These are phyloP conservation scores for Serendipita indica DNA, from an alignment of 768 basidiomycete species.

Conservation along the genomic window DNA sequence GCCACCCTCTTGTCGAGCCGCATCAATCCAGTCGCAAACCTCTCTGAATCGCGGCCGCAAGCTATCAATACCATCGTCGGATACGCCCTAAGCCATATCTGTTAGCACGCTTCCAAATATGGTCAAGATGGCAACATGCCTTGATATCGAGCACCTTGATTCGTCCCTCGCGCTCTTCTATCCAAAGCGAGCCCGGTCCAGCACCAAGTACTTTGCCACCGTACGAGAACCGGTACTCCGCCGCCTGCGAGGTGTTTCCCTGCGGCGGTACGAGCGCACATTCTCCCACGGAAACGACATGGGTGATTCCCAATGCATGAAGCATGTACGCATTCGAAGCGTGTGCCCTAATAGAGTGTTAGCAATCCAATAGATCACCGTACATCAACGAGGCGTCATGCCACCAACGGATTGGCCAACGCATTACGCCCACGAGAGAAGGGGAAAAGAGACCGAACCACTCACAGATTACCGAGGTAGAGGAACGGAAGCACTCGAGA, in stretches of 20 bases:
- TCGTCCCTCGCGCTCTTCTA: conserved; percentile 74
- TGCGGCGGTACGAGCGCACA: conserved; percentile 73
- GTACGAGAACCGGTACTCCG: conserved; percentile 13
- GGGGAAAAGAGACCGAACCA: conserved; percentile 19
- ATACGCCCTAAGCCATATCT: conserved; percentile 38
- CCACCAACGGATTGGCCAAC: background rate
- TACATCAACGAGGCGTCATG: background rate
- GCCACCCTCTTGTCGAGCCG: conserved; percentile 66
- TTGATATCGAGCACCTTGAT: conserved; percentile 87
- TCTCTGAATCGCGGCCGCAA: conserved; percentile 77
- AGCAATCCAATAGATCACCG: conserved; percentile 11
- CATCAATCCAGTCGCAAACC: conserved; percentile 89
- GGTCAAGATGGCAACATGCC: conserved; percentile 13
- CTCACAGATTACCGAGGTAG: conserved; percentile 88
- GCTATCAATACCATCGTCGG: conserved; percentile 94
- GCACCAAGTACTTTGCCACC: conserved; percentile 11
- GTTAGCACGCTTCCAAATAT: conserved; percentile 7
- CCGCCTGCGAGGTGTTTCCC: conserved; percentile 7
- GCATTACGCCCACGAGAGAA: conserved; percentile 1
- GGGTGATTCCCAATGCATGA: conserved; percentile 87
- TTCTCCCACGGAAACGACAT: conserved; percentile 94
- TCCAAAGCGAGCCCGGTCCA: conserved; percentile 54
- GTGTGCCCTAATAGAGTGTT: conserved; percentile 48
- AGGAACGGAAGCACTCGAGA: conserved; percentile 84
- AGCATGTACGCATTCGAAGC: conserved; percentile 93